Evolutionary conservation across 108 stramenopile species (phyloP).

Genomic region (Nitzschia sp.): DNA sequence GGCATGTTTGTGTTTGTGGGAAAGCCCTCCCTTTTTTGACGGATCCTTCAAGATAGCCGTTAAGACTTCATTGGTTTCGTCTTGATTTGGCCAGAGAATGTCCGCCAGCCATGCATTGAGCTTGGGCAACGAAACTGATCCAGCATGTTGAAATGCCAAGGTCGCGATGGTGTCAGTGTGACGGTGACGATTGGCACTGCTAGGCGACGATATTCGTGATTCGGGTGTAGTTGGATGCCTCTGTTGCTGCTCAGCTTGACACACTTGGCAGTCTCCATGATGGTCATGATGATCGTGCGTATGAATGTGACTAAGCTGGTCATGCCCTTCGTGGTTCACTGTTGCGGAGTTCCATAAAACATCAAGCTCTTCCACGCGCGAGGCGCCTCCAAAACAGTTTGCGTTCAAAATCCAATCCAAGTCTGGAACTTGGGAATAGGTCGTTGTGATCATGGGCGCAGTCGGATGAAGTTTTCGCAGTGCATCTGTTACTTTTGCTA

Average conservation of each 20-base stretch:
- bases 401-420: constrained; percentile 88
- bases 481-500: constrained; percentile 30
- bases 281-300: constrained; percentile 27
- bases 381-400: constrained; percentile 72
- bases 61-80: constrained; percentile 66
- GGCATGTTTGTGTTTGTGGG: constrained; percentile 20
- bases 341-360: constrained; percentile 1
- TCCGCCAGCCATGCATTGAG: constrained; percentile 82
- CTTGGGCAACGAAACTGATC: constrained; percentile 52
- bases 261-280: constrained; percentile 8
- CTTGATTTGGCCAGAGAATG: constrained; percentile 86
- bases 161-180: constrained; percentile 74
- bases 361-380: constrained; percentile 45
- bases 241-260: neutral
- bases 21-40: neutral
- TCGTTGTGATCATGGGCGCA: constrained; percentile 68
- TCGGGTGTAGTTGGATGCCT: neutral
- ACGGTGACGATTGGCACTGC: constrained; percentile 26
- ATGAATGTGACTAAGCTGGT: constrained; percentile 15
- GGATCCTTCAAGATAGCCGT: constrained; percentile 46
- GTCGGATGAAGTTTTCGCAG: constrained; percentile 87
- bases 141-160: constrained; percentile 50
- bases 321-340: neutral
- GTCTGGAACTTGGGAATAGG: constrained; percentile 80
- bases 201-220: neutral